Evolutionary conservation across 2,329 filamentous ascomycete genomes (phyloP), one percentile per base, ranked within the genome.

Genomic region (Eurotiales sp.): DNA sequence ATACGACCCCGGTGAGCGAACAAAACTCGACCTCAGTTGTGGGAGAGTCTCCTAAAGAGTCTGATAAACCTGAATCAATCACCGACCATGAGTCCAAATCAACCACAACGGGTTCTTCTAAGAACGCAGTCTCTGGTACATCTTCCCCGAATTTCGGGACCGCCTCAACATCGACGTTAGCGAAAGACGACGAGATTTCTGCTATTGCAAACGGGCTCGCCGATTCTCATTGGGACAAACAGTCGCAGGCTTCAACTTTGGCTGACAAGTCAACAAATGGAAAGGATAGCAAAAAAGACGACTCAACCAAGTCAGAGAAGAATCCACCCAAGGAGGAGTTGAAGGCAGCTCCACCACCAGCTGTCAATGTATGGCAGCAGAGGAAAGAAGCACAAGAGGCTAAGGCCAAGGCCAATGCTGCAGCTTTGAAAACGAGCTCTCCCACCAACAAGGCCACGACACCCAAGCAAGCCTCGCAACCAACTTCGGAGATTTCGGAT

Each of bases 311-410:
- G 23, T 74, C 79, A 15, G 81, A 84, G 60, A 81, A 81, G 58
- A 78, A 80, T 54, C 73, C 81, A 55, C 74, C 80, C 40, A 70
- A 75, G 55, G 80, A 75, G 55, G 80, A 86, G 61, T 76, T 96
- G 37, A 85, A 86, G 42, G 89, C 93, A 55, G 92, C 92, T 15
- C 87, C 90, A 25, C 78, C 88, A 39, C 93, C 93, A 0, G 70
- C 83, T 1, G 87, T 96, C 52, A 99, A 99, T 68, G 76, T 91
- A 56, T 99, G 93, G 92, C 81, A 85, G 56, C 83, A 91, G 70
- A 82, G 91, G 51, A 85, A 80, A 60, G 85, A 90, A 62, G 84
- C 83, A 59, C 73, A 78, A 55, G 70, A 77, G n/a, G 72, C 76
- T 34, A 79, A 77, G 64, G 60, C 64, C 46, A 79, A 77, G 61